Percentiles rank a stretch among this genome's conserved stretches.
Conservation (phyloP, 352 stramenopile genomes). For the Phytophthora ramorum region DNA sequence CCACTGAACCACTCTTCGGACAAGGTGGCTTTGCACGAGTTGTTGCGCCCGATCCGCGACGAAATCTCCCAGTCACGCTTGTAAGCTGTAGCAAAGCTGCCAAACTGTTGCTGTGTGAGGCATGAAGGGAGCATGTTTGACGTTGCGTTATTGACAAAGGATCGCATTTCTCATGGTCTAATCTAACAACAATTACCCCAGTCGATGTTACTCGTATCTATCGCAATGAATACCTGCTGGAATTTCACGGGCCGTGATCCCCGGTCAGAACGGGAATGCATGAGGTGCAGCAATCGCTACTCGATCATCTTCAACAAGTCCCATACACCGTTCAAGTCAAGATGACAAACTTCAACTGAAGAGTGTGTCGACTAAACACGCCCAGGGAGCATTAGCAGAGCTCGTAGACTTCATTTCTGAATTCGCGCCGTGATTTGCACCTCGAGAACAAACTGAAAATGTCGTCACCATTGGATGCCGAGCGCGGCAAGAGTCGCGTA, state of each 20-base stretch:
- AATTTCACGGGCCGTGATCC: no score
- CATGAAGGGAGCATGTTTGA: constrained; percentile 12
- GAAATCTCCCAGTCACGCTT: constrained; percentile 62
- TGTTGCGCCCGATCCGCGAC: constrained; percentile 67
- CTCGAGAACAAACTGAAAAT: constrained; percentile 8
- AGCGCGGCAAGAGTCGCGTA: constrained; percentile 57
- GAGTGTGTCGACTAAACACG: constrained; percentile 31
- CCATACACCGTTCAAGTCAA: constrained; percentile 15
- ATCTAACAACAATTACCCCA: no score
- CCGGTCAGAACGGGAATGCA: neutral
- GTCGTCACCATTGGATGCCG: constrained; percentile 33
- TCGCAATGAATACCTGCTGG: no score
- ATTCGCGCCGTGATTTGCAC: constrained; percentile 20
- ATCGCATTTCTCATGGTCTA: no score
- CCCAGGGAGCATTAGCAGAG: neutral
- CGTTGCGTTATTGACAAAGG: neutral
- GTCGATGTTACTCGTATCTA: no score
- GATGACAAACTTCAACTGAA: constrained; percentile 28
- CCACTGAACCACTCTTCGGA: constrained; percentile 67
- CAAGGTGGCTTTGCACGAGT: constrained; percentile 68
- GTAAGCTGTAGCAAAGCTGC: neutral
- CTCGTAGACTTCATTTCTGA: constrained; percentile 17
- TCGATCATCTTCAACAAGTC: constrained; percentile 21
- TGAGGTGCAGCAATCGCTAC: neutral
- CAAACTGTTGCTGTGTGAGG: neutral